Evolutionary conservation across 495 filamentous ascomycete species (phyloP).

Genomic region (Neurospora sp.): DNA sequence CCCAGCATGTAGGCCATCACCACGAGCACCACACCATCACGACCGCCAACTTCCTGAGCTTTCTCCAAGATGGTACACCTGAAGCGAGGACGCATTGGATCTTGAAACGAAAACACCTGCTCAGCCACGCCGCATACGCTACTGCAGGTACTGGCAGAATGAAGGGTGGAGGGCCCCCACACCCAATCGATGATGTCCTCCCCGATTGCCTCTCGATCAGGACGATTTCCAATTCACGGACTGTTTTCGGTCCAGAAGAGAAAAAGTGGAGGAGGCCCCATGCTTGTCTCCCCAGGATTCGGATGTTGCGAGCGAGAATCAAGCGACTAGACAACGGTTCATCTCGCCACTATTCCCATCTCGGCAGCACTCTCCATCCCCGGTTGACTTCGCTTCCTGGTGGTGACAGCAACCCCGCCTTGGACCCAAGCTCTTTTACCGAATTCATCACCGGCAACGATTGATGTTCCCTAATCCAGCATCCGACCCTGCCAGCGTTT

Average conservation of each 20-base stretch:
- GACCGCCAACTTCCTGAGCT: not conserved
- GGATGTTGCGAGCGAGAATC: not conserved
- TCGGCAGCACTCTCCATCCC: not conserved
- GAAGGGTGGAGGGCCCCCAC: not conserved
- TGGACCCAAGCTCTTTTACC: not conserved
- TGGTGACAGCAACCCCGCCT: not conserved
- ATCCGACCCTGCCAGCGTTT: not conserved
- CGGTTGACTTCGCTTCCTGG: not conserved
- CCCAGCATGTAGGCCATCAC: not conserved
- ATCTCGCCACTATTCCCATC: not conserved
- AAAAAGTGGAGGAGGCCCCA: not conserved
- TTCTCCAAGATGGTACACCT: not conserved
- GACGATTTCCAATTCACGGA: not conserved
- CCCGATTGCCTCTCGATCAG: not conserved
- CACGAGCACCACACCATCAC: not conserved
- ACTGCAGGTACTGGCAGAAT: conserved; percentile 7
- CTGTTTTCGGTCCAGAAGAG: not conserved
- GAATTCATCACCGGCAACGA: not conserved
- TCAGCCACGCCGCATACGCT: conserved; percentile 12
- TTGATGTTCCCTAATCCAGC: not conserved
- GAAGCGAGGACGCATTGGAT: not conserved
- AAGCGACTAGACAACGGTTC: not conserved
- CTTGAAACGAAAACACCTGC: conserved; percentile 8
- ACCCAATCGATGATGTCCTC: conserved; percentile 5
- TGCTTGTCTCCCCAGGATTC: not conserved